Base-by-base conservation (phyloP, 2,329 filamentous ascomycete genomes). In the Aspergillus oerlinghausenensis region DNA sequence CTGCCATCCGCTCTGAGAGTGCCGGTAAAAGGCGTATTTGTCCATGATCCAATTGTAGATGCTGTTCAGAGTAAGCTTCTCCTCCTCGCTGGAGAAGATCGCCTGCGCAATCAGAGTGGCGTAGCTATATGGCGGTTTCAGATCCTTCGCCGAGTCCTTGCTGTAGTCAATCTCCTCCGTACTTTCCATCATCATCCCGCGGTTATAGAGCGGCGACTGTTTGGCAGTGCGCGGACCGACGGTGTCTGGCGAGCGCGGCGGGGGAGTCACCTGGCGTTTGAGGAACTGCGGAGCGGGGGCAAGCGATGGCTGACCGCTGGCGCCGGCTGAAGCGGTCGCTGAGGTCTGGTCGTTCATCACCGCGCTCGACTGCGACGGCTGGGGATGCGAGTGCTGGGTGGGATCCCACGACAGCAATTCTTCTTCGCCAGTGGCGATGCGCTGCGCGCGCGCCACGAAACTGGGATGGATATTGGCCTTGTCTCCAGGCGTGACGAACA, bases 21-120 rank as follows among this genome's bases (percentile, higher is more conserved):
- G 84, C 47, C 93, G 85, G 74, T 97, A 99, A 74, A 96, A 99
- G 1, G 94, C 88, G 71, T 97, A 99, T 64, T 90, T 88, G 3
- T 86, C 85, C 76, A 87, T 94, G 69, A 99, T 97, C 76, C 88
- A 97, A 52, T 86, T 88, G 76, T 99, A 99, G 55, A 99, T 99
- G 64, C 90, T 92, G 66, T 88, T 89, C 50, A 99, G 76, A 3
- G 94, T 97, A 54, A 97, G 82, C 73, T 95, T 95, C 71, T 95
- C 88, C 57, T 96, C 92, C 1, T 85, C 80, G 2, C 88, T 92
- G 38, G 89, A 89, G 63, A 97, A 82, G 61, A 99, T 97, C 1
- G 94, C 94, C 75, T 97, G 94, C 0, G 92, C 94, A 62, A 99
- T 99, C 80, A 99, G 86, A 70, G 96, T 91, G 2, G 94, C 92